Percentiles rank a stretch among this genome's conserved stretches.
These are phyloP conservation scores for Meyerozyma sp. DNA, from an alignment of 1,139 yeast genomes.

Conservation along the genomic window DNA sequence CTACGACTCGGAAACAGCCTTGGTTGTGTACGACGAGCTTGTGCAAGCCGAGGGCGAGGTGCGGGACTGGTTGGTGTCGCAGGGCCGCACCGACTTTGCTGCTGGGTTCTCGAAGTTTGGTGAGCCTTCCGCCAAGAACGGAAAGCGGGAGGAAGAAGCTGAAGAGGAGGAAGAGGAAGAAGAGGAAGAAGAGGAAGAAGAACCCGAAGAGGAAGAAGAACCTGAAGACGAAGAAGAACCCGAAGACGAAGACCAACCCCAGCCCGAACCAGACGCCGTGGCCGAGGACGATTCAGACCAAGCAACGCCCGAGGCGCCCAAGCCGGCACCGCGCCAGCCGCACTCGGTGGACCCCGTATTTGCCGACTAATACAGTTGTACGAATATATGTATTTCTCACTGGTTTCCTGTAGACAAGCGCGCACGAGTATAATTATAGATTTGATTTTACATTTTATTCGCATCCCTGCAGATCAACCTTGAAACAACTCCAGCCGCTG, in stretches of 20 bases:
- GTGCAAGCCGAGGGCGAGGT: slow-evolving; percentile 10
- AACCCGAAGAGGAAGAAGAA: slow-evolving; percentile 7
- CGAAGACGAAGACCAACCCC: neutral
- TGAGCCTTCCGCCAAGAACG: neutral
- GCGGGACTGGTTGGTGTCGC: slow-evolving; percentile 4
- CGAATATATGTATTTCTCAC: neutral
- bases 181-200: slow-evolving; percentile 3
- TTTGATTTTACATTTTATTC: neutral
- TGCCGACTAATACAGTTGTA: slow-evolving; percentile 1
- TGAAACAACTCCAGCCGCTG: neutral
- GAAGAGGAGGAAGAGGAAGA: slow-evolving; percentile 6
- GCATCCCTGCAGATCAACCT: slow-evolving; percentile 1
- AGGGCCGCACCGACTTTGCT: slow-evolving; percentile 17
- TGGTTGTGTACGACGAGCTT: slow-evolving; percentile 22
- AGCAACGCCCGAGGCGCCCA: neutral
- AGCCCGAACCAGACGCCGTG: slow-evolving; percentile 1
- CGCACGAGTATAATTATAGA: neutral
- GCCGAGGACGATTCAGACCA: slow-evolving; percentile 10
- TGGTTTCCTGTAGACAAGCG: neutral
- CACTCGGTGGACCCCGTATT: slow-evolving; percentile 1
- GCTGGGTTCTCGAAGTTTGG: slow-evolving; percentile 27
- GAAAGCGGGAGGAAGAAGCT: neutral
- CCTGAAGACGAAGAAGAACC: slow-evolving; percentile 1
- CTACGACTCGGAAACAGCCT: slow-evolving; percentile 23
- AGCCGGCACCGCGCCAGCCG: neutral